These are phyloP conservation scores for Rubia balearica DNA, from an alignment of 305 asterid genomes.

Conservation along the genomic window DNA sequence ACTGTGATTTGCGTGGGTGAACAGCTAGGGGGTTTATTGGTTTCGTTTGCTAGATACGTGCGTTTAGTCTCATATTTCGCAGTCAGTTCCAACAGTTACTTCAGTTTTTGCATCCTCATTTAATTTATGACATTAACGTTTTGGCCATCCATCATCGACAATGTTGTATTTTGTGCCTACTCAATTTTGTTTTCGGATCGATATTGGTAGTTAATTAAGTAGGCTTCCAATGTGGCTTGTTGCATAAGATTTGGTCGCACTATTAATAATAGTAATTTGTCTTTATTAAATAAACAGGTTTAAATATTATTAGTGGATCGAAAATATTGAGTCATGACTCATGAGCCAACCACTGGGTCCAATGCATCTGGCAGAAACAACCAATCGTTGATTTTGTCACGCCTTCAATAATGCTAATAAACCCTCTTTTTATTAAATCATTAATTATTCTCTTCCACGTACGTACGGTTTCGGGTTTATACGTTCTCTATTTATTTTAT, in stretches of 20 bases:
- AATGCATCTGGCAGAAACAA: constrained; percentile 15
- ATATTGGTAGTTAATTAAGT: too few species aligned
- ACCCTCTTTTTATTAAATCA: not conserved
- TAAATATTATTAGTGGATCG: not conserved
- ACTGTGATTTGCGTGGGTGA: too few species aligned
- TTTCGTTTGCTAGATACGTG: too few species aligned
- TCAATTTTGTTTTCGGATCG: too few species aligned
- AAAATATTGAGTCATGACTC: not conserved
- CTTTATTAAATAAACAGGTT: not conserved
- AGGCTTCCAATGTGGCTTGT: not conserved
- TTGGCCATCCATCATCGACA: too few species aligned
- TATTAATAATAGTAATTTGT: not conserved
- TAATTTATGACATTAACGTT: too few species aligned
- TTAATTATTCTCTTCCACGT: not conserved
- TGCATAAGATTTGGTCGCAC: not conserved
- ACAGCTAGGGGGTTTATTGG: too few species aligned
- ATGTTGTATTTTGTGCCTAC: too few species aligned
- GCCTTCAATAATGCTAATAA: not conserved
- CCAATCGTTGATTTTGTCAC: constrained; percentile 6
- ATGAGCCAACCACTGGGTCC: constrained; percentile 11
- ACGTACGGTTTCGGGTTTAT: constrained; percentile 1
- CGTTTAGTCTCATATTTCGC: too few species aligned
- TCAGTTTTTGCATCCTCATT: too few species aligned
- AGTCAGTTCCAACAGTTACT: too few species aligned
- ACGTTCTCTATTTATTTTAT: not conserved